Evolutionary conservation across 2,329 filamentous ascomycete species (phyloP).

Genomic region (Epichloe sibirici): DNA sequence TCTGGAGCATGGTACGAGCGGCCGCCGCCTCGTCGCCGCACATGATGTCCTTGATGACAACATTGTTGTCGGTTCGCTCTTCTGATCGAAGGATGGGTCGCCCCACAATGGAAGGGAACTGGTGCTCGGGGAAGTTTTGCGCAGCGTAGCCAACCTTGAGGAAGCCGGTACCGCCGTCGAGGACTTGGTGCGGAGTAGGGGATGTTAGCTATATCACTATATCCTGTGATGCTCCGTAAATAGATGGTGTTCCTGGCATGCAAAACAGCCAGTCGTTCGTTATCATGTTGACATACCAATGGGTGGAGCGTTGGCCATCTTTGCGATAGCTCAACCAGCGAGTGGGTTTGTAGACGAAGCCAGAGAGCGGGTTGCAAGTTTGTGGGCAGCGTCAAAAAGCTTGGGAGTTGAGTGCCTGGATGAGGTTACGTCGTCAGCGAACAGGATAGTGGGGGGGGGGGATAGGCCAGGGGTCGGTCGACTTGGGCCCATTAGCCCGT

Average conservation of each 20-base stretch:
- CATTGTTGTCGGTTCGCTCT: conserved; percentile 53
- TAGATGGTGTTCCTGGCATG: neutral
- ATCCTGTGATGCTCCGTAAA: neutral
- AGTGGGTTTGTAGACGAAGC: neutral
- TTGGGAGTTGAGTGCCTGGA: neutral
- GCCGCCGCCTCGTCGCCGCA: conserved; percentile 96
- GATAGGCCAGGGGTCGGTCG: conserved; percentile 7
- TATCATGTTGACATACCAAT: conserved; percentile 33
- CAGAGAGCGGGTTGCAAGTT: neutral
- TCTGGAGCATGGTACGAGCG: conserved; percentile 92
- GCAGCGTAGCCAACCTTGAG: conserved; percentile 98
- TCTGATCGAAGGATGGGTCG: conserved; percentile 94
- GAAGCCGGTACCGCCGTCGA: conserved; percentile 99
- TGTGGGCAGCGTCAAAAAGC: conserved; percentile 6
- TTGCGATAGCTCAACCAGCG: conserved; percentile 14
- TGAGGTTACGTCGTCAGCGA: conserved; percentile 7
- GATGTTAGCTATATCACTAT: conserved; percentile 5
- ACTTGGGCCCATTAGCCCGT: neutral
- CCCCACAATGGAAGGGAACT: conserved; percentile 96
- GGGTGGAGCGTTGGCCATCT: conserved; percentile 40
- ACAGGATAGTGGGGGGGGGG: conserved; percentile 16
- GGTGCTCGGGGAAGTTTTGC: conserved; percentile 98
- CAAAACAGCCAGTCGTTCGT: conserved; percentile 10
- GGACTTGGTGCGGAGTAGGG: conserved; percentile 51
- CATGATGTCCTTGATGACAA: conserved; percentile 95